Percentiles rank a stretch among this genome's conserved stretches.
Evolutionary conservation across 106 monocot species (phyloP).

Genomic region (Allium fistulosum): DNA sequence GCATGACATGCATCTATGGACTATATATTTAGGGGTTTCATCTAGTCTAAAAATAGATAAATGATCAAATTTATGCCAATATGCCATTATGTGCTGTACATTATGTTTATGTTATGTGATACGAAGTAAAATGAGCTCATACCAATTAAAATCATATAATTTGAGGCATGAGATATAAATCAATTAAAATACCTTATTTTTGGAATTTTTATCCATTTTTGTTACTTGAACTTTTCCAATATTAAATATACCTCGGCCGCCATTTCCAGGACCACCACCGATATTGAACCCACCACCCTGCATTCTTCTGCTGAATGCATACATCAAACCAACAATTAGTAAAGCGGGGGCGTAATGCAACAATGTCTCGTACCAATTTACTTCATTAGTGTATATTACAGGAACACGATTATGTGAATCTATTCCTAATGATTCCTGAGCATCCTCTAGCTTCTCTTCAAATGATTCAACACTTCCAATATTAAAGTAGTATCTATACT

Average conservation of each 20-base stretch:
- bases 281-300: constrained; percentile 70
- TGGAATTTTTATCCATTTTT: constrained; percentile 87
- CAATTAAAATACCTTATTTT: constrained; percentile 56
- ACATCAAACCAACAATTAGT: constrained; percentile 56
- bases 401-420: constrained; percentile 79
- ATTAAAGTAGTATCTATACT: constrained; percentile 74
- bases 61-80: too few species aligned
- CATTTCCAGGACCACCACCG: constrained; percentile 49
- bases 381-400: constrained; percentile 67
- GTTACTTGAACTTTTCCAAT: constrained; percentile 90
- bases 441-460: constrained; percentile 90
- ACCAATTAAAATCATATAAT: too few species aligned
- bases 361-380: constrained; percentile 58
- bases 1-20: too few species aligned
- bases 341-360: constrained; percentile 72
- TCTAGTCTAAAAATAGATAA: too few species aligned
- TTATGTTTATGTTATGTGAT: too few species aligned
- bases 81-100: too few species aligned
- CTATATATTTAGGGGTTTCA: too few species aligned
- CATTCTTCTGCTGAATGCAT: constrained; percentile 48
- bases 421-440: constrained; percentile 64
- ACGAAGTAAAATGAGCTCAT: too few species aligned
- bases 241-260: constrained; percentile 70
- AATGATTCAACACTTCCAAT: constrained; percentile 96
- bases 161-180: background rate